Percentiles rank a stretch among this genome's conserved stretches.
These are phyloP conservation scores for Podaxis sp. DNA, from an alignment of 768 basidiomycete species.

Conservation along the genomic window DNA sequence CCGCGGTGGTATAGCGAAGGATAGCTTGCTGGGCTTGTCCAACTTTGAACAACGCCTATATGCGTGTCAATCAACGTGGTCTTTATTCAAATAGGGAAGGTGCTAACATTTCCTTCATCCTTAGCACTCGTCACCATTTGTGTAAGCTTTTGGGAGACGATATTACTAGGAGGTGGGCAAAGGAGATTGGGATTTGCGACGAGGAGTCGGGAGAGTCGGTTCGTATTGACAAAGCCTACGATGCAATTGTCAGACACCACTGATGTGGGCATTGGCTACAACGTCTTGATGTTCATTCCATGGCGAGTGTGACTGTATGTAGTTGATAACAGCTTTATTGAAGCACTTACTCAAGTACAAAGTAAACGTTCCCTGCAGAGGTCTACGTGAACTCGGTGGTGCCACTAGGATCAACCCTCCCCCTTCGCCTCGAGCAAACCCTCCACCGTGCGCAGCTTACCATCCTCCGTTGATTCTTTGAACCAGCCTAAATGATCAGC, in stretches of 20 bases:
- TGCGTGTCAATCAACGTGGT: constrained; percentile 23
- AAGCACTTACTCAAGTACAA: neutral
- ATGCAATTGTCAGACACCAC: constrained; percentile 65
- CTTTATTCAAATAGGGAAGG: neutral
- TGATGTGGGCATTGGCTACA: no score
- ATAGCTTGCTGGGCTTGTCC: constrained; percentile 72
- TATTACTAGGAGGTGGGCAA: constrained; percentile 80
- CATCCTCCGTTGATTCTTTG: constrained; percentile 74
- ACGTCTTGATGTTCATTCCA: no score
- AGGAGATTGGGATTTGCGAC: constrained; percentile 66
- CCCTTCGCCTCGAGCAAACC: constrained; percentile 70
- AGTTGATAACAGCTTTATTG: neutral
- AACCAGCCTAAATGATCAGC: constrained; percentile 95
- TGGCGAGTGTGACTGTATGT: no score
- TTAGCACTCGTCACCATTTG: constrained; percentile 77
- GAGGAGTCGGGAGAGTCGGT: constrained; percentile 73
- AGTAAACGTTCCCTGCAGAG: neutral
- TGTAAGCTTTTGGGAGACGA: constrained; percentile 74
- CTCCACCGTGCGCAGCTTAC: constrained; percentile 77
- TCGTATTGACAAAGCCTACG: constrained; percentile 72
- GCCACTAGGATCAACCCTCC: constrained; percentile 46
- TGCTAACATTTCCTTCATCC: constrained; percentile 91
- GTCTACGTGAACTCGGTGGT: constrained; percentile 53
- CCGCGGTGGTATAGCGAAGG: constrained; percentile 75
- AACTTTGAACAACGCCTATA: constrained; percentile 75